Percentiles rank a stretch among this genome's conserved stretches.
Evolutionary conservation across 73 alveolate species (phyloP).

Genomic region (Uronychia binucleata): DNA sequence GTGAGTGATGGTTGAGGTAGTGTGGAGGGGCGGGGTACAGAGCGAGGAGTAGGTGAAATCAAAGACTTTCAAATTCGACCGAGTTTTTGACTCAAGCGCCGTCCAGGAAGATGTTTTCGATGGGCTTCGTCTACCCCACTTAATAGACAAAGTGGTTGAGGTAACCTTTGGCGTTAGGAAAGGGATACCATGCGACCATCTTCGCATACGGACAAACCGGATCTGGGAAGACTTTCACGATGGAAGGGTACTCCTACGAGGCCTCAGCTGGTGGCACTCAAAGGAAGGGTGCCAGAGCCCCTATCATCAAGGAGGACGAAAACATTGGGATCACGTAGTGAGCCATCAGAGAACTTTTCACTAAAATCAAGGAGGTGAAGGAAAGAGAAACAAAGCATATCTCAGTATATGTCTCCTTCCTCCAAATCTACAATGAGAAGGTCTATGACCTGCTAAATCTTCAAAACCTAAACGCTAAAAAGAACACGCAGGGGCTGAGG

Average conservation of each 20-base stretch:
- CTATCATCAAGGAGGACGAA: slow-evolving; percentile 14
- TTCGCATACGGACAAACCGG: slow-evolving; percentile 47
- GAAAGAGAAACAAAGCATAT: slow-evolving; percentile 3
- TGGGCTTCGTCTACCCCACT: slow-evolving; percentile 22
- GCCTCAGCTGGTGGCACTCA: neutral
- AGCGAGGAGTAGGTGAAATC: no score
- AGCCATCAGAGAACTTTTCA: slow-evolving; percentile 27
- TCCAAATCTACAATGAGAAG: slow-evolving; percentile 82
- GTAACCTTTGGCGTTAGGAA: neutral
- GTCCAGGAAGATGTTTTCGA: slow-evolving; percentile 15
- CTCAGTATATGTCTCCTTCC: slow-evolving; percentile 46
- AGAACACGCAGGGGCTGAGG: slow-evolving; percentile 24
- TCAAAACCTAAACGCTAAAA: neutral
- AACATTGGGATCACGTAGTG: slow-evolving; percentile 36
- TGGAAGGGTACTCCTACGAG: slow-evolving; percentile 14
- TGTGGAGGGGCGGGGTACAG: no score
- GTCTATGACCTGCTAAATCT: slow-evolving; percentile 76
- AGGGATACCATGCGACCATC: slow-evolving; percentile 55
- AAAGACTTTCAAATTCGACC: slow-evolving; percentile 31
- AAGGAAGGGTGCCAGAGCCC: slow-evolving; percentile 20
- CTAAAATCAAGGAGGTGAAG: slow-evolving; percentile 7
- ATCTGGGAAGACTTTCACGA: slow-evolving; percentile 33
- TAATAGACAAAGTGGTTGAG: slow-evolving; percentile 40
- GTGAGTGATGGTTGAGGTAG: no score
- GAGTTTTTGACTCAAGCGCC: slow-evolving; percentile 16